Evolutionary conservation across 805 yeast species (phyloP).

Genomic region (Huiozyma naganishii): DNA sequence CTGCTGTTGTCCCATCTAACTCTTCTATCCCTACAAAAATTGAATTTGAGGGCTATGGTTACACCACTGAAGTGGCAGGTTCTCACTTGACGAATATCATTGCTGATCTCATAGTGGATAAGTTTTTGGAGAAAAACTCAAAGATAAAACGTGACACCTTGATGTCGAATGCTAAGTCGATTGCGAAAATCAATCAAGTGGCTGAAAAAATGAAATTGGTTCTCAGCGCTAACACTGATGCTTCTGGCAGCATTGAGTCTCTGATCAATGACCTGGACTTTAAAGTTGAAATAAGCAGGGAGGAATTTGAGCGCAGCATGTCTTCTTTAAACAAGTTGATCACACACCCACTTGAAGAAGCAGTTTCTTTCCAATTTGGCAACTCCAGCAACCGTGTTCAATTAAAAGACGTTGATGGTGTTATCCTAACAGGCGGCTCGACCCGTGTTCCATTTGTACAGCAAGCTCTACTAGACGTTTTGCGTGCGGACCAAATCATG

Average conservation of each 20-base stretch:
- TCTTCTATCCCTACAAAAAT: slow-evolving; percentile 35
- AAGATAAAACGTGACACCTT: slow-evolving; percentile 32
- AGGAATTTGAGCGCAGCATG: slow-evolving; percentile 56
- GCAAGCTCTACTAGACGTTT: slow-evolving; percentile 39
- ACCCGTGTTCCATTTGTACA: slow-evolving; percentile 85
- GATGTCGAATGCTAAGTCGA: slow-evolving; percentile 40
- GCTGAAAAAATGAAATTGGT: slow-evolving; percentile 85
- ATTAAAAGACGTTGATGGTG: slow-evolving; percentile 41
- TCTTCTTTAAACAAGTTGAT: slow-evolving; percentile 12
- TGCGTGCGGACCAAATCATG: slow-evolving; percentile 54
- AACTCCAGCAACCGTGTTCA: slow-evolving; percentile 17
- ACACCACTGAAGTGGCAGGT: slow-evolving; percentile 63
- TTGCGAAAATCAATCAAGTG: slow-evolving; percentile 61
- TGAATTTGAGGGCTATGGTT: slow-evolving; percentile 64
- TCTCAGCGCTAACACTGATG: slow-evolving; percentile 80
- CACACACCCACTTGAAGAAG: slow-evolving; percentile 42
- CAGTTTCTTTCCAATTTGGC: slow-evolving; percentile 32
- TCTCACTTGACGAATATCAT: slow-evolving; percentile 56
- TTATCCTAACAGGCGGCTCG: slow-evolving; percentile 83
- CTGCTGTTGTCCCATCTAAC: slow-evolving; percentile 38
- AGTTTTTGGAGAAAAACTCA: slow-evolving; percentile 41
- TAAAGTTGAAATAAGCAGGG: slow-evolving; percentile 53
- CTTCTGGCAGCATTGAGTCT: slow-evolving; percentile 66
- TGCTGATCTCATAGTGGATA: slow-evolving; percentile 46
- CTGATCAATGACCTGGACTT: slow-evolving; percentile 67